Evolutionary conservation across 371 early-diverging fungal genomes (phyloP).

Genomic region (Dichotomocladium elegans): DNA sequence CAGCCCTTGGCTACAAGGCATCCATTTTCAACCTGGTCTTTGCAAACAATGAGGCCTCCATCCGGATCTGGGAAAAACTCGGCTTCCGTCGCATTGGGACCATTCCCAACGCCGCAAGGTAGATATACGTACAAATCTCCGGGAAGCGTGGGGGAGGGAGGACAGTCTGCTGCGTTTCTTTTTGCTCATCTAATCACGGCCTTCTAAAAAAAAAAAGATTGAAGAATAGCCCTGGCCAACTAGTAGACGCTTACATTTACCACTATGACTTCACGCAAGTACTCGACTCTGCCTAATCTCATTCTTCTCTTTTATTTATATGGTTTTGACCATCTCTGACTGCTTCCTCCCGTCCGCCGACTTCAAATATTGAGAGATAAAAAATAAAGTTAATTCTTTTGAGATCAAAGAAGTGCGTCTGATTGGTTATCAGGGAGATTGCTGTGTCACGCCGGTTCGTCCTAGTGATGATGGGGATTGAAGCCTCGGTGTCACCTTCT

Average conservation of each 20-base stretch:
- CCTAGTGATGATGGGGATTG: no score
- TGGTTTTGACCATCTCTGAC: no score
- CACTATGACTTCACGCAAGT: constrained; percentile 75
- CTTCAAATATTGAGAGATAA: no score
- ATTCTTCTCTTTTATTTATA: no score
- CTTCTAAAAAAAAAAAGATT: constrained; percentile 16
- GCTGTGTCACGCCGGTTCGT: no score
- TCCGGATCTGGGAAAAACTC: constrained; percentile 61
- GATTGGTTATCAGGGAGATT: no score
- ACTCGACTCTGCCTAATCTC: no score
- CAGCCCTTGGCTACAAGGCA: constrained; percentile 69
- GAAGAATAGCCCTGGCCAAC: constrained; percentile 45
- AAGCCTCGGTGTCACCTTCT: no score
- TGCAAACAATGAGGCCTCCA: constrained; percentile 62
- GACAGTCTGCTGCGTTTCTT: neutral
- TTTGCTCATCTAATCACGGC: no score
- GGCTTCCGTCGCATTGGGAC: constrained; percentile 69
- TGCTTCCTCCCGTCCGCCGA: no score
- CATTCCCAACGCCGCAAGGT: constrained; percentile 62
- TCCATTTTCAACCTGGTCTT: constrained; percentile 82
- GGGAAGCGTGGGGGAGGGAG: neutral
- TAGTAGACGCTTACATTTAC: constrained; percentile 71
- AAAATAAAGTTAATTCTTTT: no score
- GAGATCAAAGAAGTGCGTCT: no score
- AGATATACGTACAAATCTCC: constrained; percentile 8